These are phyloP conservation scores for Epichloe typhina DNA, from an alignment of 2,329 filamentous ascomycete species.

Conservation along the genomic window DNA sequence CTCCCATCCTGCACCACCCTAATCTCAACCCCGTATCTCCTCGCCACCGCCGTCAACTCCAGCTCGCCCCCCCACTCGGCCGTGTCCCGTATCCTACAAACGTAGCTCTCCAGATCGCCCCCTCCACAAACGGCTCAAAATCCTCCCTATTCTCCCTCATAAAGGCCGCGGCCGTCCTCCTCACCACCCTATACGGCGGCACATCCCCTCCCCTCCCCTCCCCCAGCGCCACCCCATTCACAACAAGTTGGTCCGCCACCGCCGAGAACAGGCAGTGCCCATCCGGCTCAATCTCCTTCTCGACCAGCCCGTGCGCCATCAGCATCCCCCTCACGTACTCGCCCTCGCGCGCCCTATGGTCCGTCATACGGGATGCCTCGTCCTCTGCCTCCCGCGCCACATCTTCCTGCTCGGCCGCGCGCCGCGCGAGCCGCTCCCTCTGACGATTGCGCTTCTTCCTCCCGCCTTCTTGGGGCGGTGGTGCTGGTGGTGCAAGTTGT, in stretches of 20 bases:
- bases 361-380: conserved; percentile 63
- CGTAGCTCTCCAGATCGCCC: conserved; percentile 52
- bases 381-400: conserved; percentile 52
- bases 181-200: conserved; percentile 50
- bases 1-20: conserved; percentile 75
- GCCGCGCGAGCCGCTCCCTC: conserved; percentile 79
- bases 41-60: conserved; percentile 75
- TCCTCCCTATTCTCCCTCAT: conserved; percentile 64
- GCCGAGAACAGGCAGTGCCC: conserved; percentile 93
- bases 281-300: conserved; percentile 75
- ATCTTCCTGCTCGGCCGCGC: conserved; percentile 72
- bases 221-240: not conserved
- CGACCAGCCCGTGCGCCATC: conserved; percentile 46
- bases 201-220: not conserved
- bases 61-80: conserved; percentile 97
- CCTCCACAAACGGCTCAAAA: conserved; percentile 79
- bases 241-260: conserved; percentile 6
- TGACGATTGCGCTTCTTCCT: conserved; percentile 66
- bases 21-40: conserved; percentile 67
- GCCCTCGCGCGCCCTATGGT: conserved; percentile 58
- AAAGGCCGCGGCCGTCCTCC: conserved; percentile 61
- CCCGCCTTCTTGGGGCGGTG: conserved; percentile 27
- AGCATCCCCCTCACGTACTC: conserved; percentile 58
- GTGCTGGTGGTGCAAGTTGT: no score
- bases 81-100: conserved; percentile 66